These are phyloP conservation scores for Salinomyces thailandicus DNA, from an alignment of 2,329 filamentous ascomycete genomes.

Conservation along the genomic window DNA sequence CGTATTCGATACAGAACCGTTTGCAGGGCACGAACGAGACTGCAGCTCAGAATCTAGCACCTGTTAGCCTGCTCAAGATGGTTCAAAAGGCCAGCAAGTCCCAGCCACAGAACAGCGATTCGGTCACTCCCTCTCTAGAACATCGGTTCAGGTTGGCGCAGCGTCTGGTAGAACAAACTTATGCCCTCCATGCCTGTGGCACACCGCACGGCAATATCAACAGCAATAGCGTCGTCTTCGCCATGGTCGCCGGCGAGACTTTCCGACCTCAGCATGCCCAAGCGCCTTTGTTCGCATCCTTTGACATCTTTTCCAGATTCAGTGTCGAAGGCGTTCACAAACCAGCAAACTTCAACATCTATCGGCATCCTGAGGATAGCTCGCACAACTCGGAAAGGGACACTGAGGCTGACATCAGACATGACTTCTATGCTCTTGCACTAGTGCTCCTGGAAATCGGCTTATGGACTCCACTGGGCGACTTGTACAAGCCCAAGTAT, in stretches of 20 bases:
- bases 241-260: constrained; percentile 35
- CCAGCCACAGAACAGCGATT: constrained; percentile 31
- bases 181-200: constrained; percentile 59
- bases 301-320: constrained; percentile 58
- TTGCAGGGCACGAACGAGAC: constrained; percentile 44
- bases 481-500: constrained; percentile 49
- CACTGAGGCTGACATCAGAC: constrained; percentile 39
- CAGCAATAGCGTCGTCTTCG: constrained; percentile 59
- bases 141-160: constrained; percentile 66
- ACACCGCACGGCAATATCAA: constrained; percentile 62
- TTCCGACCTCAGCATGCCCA: constrained; percentile 48
- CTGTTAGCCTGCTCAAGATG: constrained; percentile 37
- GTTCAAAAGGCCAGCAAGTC: constrained; percentile 37
- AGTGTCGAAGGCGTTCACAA: constrained; percentile 37
- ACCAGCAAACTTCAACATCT: constrained; percentile 44
- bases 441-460: constrained; percentile 65
- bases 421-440: constrained; percentile 63
- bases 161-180: constrained; percentile 61
- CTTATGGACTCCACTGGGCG: constrained; percentile 58
- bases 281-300: constrained; percentile 60
- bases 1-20: constrained; percentile 38
- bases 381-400: constrained; percentile 28
- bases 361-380: constrained; percentile 52
- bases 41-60: constrained; percentile 18
- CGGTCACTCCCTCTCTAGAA: constrained; percentile 53